Conservation (phyloP, 768 basidiomycete genomes). For the Exidia glandulosa region DNA sequence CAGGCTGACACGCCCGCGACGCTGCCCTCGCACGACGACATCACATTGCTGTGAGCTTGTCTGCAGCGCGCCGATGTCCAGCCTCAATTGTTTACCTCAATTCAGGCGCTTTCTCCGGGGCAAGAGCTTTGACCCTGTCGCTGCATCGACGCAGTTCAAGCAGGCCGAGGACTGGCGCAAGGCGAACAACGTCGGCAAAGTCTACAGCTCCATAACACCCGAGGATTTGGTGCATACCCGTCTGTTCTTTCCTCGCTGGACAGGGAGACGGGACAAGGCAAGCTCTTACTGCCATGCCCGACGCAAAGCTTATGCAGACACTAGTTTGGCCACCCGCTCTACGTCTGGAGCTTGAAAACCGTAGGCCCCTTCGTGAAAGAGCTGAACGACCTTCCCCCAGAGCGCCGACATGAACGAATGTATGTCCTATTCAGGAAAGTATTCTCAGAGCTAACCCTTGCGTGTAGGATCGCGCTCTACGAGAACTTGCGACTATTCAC, state of each 20-base stretch:
- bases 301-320: background rate
- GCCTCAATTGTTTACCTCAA: no score
- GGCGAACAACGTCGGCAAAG: conserved; percentile 45
- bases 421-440: conserved; percentile 22
- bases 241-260: conserved; percentile 72
- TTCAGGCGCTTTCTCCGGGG: conserved; percentile 79
- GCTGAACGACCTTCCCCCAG: conserved; percentile 39
- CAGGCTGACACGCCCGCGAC: conserved; percentile 10
- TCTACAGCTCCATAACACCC: conserved; percentile 47
- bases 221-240: conserved; percentile 50
- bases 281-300: conserved; percentile 3
- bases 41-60: conserved; percentile 48
- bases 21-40: conserved; percentile 48
- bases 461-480: conserved; percentile 34
- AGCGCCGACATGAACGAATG: conserved; percentile 62
- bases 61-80: background rate
- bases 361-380: conserved; percentile 47
- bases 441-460: background rate
- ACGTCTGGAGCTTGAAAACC: conserved; percentile 65
- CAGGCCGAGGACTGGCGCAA: conserved; percentile 59
- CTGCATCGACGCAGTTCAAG: conserved; percentile 62
- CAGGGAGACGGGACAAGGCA: conserved; percentile 67
- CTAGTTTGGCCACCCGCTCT: conserved; percentile 59
- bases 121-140: conserved; percentile 47
- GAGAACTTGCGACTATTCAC: background rate